Percentiles rank a stretch among this genome's conserved stretches.
These are phyloP conservation scores for Musa beccarii DNA, from an alignment of 176 grass and related monocot species.

Conservation along the genomic window DNA sequence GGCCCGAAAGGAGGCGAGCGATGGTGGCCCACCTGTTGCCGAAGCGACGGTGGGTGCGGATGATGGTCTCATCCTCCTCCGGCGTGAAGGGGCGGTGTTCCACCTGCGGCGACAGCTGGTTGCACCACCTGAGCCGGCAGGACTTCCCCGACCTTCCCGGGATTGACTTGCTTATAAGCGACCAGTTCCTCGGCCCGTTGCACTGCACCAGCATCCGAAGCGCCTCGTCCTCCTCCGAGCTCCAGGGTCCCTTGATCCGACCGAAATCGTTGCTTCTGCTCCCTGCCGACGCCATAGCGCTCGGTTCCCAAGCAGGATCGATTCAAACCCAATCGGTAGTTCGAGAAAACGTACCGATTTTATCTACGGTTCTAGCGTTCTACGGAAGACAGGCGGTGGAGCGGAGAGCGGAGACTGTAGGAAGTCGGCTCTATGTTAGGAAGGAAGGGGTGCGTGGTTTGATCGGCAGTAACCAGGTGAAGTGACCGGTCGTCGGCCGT, in stretches of 20 bases:
- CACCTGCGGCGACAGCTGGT: conserved; percentile 86
- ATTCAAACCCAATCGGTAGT: background rate
- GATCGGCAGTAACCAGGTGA: background rate
- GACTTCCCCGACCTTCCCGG: conserved; percentile 73
- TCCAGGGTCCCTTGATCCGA: conserved; percentile 94
- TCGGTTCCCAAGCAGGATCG: no score
- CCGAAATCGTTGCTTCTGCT: conserved; percentile 16
- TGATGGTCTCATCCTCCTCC: conserved; percentile 80
- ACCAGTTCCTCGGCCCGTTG: conserved; percentile 84
- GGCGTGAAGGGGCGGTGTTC: conserved; percentile 85
- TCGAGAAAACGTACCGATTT: no score
- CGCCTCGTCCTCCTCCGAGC: conserved; percentile 87
- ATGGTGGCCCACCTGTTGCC: conserved; percentile 99
- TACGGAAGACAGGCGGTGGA: no score
- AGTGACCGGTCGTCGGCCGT: conserved; percentile 4
- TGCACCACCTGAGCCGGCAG: conserved; percentile 82
- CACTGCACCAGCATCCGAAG: conserved; percentile 52
- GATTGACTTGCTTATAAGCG: conserved; percentile 80
- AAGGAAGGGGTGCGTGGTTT: background rate
- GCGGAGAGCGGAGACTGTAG: no score
- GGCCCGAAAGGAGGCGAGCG: conserved; percentile 56
- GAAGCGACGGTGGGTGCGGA: conserved; percentile 55
- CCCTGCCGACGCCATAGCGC: background rate
- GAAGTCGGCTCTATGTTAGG: background rate
- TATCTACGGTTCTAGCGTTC: no score